Conservation (phyloP, 208 protist species). For the Naegleria lovaniensis region DNA sequence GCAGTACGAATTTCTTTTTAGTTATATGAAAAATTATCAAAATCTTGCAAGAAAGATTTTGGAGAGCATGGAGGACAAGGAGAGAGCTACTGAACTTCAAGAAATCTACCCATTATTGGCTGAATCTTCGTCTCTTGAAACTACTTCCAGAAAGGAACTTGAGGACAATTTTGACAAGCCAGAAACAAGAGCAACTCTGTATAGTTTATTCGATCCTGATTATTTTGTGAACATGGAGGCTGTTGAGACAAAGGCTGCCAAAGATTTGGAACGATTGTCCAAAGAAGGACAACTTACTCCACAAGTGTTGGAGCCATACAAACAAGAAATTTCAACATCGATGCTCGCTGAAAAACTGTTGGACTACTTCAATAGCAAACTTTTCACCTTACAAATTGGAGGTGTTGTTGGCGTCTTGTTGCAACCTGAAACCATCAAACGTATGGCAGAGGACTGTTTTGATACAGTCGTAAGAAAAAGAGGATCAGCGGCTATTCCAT, state of each 20-base stretch:
- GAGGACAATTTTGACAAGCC: not conserved
- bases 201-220: not conserved
- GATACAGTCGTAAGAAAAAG: constrained; percentile 3
- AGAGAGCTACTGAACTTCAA: not conserved
- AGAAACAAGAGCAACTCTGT: not conserved
- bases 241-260: not conserved
- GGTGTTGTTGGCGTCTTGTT: not conserved
- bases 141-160: not conserved
- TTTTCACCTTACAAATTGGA: not conserved
- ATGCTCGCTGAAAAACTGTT: not conserved
- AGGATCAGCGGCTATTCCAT: not conserved
- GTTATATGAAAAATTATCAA: not conserved
- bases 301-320: not conserved
- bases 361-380: not conserved
- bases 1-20: not conserved
- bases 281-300: not conserved
- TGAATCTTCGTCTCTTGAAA: not conserved
- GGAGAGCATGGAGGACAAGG: not conserved
- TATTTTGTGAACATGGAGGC: not conserved
- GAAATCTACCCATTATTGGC: not conserved
- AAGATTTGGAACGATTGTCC: not conserved
- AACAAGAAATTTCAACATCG: not conserved
- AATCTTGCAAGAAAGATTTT: not conserved
- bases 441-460: not conserved
- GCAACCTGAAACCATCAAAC: not conserved